Conservation (phyloP, 768 basidiomycete species). For the Hysterangium stoloniferum region DNA sequence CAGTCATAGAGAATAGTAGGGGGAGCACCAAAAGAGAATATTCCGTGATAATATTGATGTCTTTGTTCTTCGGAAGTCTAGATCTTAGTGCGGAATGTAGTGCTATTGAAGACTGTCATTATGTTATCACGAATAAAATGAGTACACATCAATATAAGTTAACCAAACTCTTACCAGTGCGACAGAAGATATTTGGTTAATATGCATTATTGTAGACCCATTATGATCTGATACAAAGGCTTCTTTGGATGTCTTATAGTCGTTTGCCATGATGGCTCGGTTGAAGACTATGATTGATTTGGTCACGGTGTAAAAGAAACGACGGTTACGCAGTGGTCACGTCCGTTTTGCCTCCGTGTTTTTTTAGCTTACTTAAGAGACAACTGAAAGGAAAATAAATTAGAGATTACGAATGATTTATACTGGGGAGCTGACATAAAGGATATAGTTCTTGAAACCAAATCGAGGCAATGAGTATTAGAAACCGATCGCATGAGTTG, state of each 20-base stretch:
- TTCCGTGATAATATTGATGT: slow-evolving; percentile 40
- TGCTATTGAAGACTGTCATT: slow-evolving; percentile 57
- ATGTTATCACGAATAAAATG: not conserved
- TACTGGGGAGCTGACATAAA: no score
- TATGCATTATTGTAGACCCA: slow-evolving; percentile 60
- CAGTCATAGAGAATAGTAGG: slow-evolving; percentile 73
- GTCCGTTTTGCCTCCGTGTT: no score
- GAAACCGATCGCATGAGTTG: no score
- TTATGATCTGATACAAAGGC: slow-evolving; percentile 68
- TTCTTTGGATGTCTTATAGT: slow-evolving; percentile 76
- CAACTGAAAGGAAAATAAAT: no score
- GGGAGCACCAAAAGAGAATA: slow-evolving; percentile 66
- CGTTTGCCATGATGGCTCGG: slow-evolving; percentile 5
- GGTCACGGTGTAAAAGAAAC: no score
- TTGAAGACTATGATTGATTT: no score
- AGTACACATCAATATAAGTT: not conserved
- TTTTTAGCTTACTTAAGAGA: no score
- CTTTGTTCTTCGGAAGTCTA: slow-evolving; percentile 33
- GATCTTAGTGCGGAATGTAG: slow-evolving; percentile 56
- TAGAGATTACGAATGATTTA: no score
- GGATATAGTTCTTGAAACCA: no score
- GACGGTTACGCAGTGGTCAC: no score
- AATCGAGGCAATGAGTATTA: no score
- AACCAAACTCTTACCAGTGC: slow-evolving; percentile 38
- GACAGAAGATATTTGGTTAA: slow-evolving; percentile 61